Evolutionary conservation across 139 green algal species (phyloP).

Genomic region (Ettlia oleoabundans): DNA sequence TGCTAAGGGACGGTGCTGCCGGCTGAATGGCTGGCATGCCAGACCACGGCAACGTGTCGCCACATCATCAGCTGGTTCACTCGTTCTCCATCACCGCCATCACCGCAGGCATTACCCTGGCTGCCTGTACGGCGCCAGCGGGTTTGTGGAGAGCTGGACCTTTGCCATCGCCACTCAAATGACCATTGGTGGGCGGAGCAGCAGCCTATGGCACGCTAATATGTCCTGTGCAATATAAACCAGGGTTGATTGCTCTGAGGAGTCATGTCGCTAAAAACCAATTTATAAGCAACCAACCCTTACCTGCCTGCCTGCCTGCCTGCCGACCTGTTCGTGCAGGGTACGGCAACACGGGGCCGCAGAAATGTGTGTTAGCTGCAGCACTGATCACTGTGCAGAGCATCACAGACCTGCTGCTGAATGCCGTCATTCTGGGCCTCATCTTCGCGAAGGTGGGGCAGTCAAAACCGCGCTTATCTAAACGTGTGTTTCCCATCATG

Average conservation of each 20-base stretch:
- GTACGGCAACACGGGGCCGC: conserved; percentile 74
- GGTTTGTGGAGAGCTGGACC: conserved; percentile 47
- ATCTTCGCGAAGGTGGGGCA: conserved; percentile 70
- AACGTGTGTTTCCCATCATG: too few species aligned
- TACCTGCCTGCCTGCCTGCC: neutral
- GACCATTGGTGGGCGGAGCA: conserved; percentile 30
- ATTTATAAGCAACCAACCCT: too few species aligned
- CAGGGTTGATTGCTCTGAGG: neutral
- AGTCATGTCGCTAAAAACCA: neutral
- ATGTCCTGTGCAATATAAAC: neutral
- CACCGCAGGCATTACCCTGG: conserved; percentile 20
- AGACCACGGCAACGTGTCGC: neutral
- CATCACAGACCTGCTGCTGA: conserved; percentile 65
- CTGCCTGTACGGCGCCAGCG: conserved; percentile 38
- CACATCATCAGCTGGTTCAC: too few species aligned
- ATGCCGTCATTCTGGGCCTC: conserved; percentile 77
- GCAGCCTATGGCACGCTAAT: too few species aligned
- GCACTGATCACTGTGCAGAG: conserved; percentile 67
- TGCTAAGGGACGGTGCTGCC: neutral
- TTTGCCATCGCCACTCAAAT: conserved; percentile 50
- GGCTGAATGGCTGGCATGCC: neutral
- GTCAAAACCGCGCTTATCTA: neutral
- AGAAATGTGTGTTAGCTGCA: conserved; percentile 67
- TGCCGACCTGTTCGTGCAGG: conserved; percentile 42
- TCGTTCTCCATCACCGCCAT: too few species aligned